Percentiles rank a stretch among this genome's conserved stretches.
phyloP scores from a whole-genome alignment of 306 rosid species.

The Myrica gale region DNA sequence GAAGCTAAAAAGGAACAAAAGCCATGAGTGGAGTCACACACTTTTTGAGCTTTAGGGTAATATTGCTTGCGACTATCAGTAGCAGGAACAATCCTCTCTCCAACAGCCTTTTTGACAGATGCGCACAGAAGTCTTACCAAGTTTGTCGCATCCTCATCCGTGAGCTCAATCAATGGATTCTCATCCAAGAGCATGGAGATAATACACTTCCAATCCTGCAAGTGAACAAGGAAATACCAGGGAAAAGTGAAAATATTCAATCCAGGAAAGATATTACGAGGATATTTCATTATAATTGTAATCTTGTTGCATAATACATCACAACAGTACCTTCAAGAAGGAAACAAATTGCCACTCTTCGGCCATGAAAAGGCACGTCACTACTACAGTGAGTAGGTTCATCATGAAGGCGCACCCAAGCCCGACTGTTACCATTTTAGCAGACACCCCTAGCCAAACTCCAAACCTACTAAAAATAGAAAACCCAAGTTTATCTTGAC shows the following conservation, averaged over 20 bases:
- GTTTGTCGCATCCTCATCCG: slow-evolving; percentile 88
- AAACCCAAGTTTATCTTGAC: background rate
- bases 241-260: slow-evolving; percentile 29
- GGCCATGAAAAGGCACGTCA: background rate
- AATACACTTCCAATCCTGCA: slow-evolving; percentile 97
- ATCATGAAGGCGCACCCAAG: background rate
- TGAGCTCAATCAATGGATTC: slow-evolving; percentile 64
- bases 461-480: background rate
- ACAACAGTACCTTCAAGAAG: background rate
- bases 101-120: slow-evolving; percentile 92
- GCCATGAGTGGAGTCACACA: slow-evolving; percentile 32
- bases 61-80: slow-evolving; percentile 78
- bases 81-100: slow-evolving; percentile 92
- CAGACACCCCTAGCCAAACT: background rate
- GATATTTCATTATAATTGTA: background rate
- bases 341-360: background rate
- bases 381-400: background rate
- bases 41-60: slow-evolving; percentile 88
- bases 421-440: background rate
- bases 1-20: slow-evolving; percentile 21
- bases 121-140: slow-evolving; percentile 89
- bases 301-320: background rate
- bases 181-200: slow-evolving; percentile 85
- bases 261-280: background rate
- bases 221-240: slow-evolving; percentile 29